phyloP scores from a whole-genome alignment of 2,329 filamentous ascomycete genomes.

The Ascochyta viciae-villosae region DNA sequence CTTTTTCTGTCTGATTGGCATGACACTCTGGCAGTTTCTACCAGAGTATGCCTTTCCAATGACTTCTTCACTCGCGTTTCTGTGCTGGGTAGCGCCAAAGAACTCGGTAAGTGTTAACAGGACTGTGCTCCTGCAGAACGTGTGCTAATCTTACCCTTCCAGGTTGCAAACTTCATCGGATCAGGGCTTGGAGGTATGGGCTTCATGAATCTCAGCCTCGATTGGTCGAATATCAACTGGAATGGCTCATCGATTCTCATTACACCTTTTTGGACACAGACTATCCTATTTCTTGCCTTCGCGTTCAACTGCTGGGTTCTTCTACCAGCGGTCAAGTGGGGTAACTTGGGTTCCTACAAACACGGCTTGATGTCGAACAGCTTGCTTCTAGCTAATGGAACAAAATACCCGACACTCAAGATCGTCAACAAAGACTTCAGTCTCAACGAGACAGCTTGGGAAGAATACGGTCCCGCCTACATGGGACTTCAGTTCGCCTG shows the following conservation, averaged over 20 bases:
- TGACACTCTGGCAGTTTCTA: conserved; percentile 68
- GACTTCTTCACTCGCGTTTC: conserved; percentile 65
- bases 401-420: conserved; percentile 53
- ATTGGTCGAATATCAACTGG: conserved; percentile 66
- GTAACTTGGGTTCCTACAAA: conserved; percentile 60
- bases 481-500: conserved; percentile 65
- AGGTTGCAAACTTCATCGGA: conserved; percentile 64
- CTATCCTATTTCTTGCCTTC: conserved; percentile 63
- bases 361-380: conserved; percentile 66
- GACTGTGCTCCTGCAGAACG: no score
- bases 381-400: conserved; percentile 59
- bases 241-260: conserved; percentile 54
- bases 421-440: conserved; percentile 54
- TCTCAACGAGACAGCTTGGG: conserved; percentile 58
- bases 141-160: neutral
- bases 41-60: conserved; percentile 68
- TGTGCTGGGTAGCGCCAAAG: conserved; percentile 68
- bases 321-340: conserved; percentile 66
- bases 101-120: conserved; percentile 51
- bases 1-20: conserved; percentile 60
- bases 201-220: conserved; percentile 64
- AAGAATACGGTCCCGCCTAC: conserved; percentile 62
- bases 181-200: conserved; percentile 69
- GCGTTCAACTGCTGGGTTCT: conserved; percentile 65
- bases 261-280: conserved; percentile 66